Evolutionary conservation across 805 yeast genomes (phyloP).

Genomic region (Metschnikowia kunwiensis): DNA sequence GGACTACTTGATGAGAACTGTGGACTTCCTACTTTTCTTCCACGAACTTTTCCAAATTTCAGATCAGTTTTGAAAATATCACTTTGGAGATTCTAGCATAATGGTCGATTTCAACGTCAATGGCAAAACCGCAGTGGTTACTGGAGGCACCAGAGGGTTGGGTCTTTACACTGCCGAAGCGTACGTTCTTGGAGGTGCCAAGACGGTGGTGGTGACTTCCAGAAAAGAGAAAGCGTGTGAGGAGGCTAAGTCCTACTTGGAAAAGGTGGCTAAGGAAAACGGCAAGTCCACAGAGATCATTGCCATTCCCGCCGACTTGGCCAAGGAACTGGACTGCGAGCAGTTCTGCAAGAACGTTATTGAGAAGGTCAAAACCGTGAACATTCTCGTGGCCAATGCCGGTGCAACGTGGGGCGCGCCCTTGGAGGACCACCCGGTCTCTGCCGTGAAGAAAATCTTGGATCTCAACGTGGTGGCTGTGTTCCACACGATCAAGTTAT

Average conservation of each 20-base stretch:
- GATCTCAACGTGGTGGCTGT: slow-evolving; percentile 66
- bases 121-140: slow-evolving; percentile 63
- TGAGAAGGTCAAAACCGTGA: slow-evolving; percentile 43
- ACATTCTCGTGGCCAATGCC: slow-evolving; percentile 71
- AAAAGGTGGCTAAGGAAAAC: slow-evolving; percentile 33
- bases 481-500: slow-evolving; percentile 60
- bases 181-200: slow-evolving; percentile 58
- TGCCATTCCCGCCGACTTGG: slow-evolving; percentile 57
- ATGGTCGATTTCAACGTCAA: slow-evolving; percentile 49
- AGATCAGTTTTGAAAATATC: too few species aligned
- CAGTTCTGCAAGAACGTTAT: slow-evolving; percentile 41
- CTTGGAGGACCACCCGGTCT: slow-evolving; percentile 55
- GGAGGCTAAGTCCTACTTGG: slow-evolving; percentile 47
- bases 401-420: slow-evolving; percentile 80
- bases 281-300: slow-evolving; percentile 31
- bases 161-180: slow-evolving; percentile 69
- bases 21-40: too few species aligned
- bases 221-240: slow-evolving; percentile 61
- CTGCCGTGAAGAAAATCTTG: slow-evolving; percentile 60
- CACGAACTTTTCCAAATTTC: too few species aligned
- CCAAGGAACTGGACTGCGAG: slow-evolving; percentile 47
- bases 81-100: not conserved
- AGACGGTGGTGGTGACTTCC: slow-evolving; percentile 59
- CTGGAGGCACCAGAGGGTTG: slow-evolving; percentile 76
- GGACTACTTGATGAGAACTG: too few species aligned